Conservation (phyloP, 1,284 basidiomycete species). For the Ustilago hordei region DNA sequence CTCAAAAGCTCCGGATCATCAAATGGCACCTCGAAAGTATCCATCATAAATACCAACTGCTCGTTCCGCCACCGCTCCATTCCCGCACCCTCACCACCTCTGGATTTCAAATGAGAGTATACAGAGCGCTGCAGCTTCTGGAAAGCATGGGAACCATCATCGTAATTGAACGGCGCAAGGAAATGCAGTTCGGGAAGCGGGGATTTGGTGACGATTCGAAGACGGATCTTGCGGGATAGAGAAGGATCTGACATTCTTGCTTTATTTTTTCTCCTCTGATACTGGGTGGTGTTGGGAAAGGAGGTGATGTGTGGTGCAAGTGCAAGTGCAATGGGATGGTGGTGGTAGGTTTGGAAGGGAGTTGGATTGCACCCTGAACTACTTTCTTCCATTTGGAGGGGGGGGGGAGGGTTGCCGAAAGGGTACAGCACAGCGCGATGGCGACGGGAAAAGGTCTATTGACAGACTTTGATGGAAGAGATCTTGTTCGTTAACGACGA, state of each 20-base stretch:
- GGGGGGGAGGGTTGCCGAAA: neutral
- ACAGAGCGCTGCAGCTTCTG: conserved; percentile 26
- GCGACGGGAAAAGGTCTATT: conserved; percentile 2
- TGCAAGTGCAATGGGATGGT: neutral
- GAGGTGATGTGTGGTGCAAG: too few species aligned
- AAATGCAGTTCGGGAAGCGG: conserved; percentile 49
- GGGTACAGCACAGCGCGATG: neutral
- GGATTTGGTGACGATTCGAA: conserved; percentile 24
- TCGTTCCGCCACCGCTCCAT: neutral
- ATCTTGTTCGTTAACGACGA: neutral
- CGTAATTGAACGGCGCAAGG: conserved; percentile 34
- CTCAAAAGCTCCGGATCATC: conserved; percentile 43
- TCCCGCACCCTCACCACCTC: neutral
- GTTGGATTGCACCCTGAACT: conserved; percentile 15
- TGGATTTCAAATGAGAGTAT: conserved; percentile 7
- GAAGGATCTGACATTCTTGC: conserved; percentile 23
- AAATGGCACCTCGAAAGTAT: conserved; percentile 36
- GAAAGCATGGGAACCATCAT: conserved; percentile 18
- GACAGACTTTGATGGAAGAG: neutral
- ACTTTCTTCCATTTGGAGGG: neutral
- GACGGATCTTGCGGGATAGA: conserved; percentile 19
- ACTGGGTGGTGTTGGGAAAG: too few species aligned
- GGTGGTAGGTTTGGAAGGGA: neutral
- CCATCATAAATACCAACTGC: conserved; percentile 21
- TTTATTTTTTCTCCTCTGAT: too few species aligned